A percentile compares a stretch with the other conserved stretches of the same genome.
Conservation (phyloP, 2,329 filamentous ascomycete species). For the Myriosclerotinia scirpicola region DNA sequence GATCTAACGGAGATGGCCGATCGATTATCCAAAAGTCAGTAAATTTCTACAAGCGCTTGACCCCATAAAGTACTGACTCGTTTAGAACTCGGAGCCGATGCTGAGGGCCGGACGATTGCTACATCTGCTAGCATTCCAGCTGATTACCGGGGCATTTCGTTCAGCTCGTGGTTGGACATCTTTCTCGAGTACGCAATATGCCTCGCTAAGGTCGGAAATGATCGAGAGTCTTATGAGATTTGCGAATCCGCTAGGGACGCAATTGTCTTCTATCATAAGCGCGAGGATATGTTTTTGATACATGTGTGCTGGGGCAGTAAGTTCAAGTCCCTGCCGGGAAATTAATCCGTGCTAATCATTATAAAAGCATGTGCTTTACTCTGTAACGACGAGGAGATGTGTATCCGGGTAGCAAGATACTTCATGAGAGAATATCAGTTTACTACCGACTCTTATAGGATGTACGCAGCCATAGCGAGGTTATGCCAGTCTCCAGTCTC, state of each 20-base stretch:
- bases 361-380: slow-evolving; percentile 75
- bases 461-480: slow-evolving; percentile 77
- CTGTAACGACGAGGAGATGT: slow-evolving; percentile 75
- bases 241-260: slow-evolving; percentile 77
- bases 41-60: not conserved
- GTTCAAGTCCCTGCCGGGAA: slow-evolving; percentile 33
- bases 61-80: slow-evolving; percentile 25
- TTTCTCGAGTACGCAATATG: slow-evolving; percentile 85
- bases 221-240: slow-evolving; percentile 74
- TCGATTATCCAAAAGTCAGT: slow-evolving; percentile 37
- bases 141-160: slow-evolving; percentile 73
- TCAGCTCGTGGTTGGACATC: slow-evolving; percentile 82
- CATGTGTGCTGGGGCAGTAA: slow-evolving; percentile 74
- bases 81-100: slow-evolving; percentile 35
- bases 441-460: slow-evolving; percentile 76
- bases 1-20: slow-evolving; percentile 38
- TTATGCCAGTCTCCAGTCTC: slow-evolving; percentile 70
- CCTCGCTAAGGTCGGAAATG: slow-evolving; percentile 65
- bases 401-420: slow-evolving; percentile 71
- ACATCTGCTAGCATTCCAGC: slow-evolving; percentile 32
- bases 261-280: slow-evolving; percentile 75
- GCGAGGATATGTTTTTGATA: slow-evolving; percentile 67
- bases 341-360: slow-evolving; percentile 23
- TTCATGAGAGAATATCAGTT: slow-evolving; percentile 82
- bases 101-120: slow-evolving; percentile 26